A percentile compares a stretch with the other conserved stretches of the same genome.
Evolutionary conservation across 305 asterid genomes (phyloP).

Genomic region (Fraxinus floribunda): DNA sequence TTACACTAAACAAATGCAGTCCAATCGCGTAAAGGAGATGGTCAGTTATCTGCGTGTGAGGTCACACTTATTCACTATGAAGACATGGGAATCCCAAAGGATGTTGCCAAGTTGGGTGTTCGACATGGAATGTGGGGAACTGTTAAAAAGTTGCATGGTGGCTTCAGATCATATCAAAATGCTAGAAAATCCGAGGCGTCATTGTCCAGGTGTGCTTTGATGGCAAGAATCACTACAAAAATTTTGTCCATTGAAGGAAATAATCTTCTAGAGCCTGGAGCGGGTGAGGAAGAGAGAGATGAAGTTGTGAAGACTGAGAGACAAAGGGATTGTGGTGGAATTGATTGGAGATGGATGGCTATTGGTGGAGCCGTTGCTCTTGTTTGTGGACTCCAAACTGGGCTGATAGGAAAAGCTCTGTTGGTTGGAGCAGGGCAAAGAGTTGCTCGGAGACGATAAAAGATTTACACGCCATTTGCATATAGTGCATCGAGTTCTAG

Average conservation of each 20-base stretch:
- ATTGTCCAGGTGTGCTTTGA: conserved; percentile 55
- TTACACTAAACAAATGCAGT: conserved; percentile 34
- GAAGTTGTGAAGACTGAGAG: conserved; percentile 26
- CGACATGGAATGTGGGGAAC: conserved; percentile 99
- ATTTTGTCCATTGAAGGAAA: conserved; percentile 22
- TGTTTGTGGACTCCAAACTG: conserved; percentile 69
- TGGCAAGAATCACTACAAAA: conserved; percentile 57
- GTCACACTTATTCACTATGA: conserved; percentile 77
- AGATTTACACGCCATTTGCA: background rate
- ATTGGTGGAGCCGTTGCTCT: conserved; percentile 72
- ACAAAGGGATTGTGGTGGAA: conserved; percentile 36
- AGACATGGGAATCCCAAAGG: conserved; percentile 97
- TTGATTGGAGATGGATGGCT: conserved; percentile 79
- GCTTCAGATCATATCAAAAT: conserved; percentile 74
- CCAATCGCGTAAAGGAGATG: conserved; percentile 73
- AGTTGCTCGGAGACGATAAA: conserved; percentile 48
- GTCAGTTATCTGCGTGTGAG: conserved; percentile 77
- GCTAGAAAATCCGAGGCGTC: conserved; percentile 55
- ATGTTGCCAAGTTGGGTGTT: conserved; percentile 85
- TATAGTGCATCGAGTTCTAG: background rate
- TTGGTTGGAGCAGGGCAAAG: conserved; percentile 78
- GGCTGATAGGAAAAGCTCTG: conserved; percentile 61
- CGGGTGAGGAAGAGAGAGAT: conserved; percentile 33
- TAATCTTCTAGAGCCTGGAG: conserved; percentile 29
- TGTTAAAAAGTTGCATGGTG: conserved; percentile 77